Base-by-base conservation (phyloP, 1,284 basidiomycete genomes). In the Marasmius tenuissimus region DNA sequence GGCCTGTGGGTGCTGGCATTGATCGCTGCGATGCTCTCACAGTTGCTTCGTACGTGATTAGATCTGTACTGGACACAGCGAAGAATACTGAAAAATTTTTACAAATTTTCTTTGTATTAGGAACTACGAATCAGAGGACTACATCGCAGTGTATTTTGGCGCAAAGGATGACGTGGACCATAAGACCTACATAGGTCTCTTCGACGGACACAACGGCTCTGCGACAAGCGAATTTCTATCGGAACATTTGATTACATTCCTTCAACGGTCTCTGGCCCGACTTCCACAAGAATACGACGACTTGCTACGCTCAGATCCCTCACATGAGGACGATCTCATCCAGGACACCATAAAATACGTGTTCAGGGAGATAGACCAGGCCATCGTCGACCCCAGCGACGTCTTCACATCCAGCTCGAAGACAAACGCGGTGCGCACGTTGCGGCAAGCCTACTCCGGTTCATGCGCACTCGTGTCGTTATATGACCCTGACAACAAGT, bases 401-500 rank as follows among this genome's bases (percentile, higher is more conserved):
- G 64, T 62, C 59, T 55, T 65, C n/a, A 53, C 63, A 22, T 62
- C 58, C 3, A 33, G 37, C n/a, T 64, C 63, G 27, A 64, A 59
- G 45, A 59, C 51, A 12, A 64, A 64, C 54, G 63, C 63, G 16
- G 47, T 61, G 12, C 63, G 60, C 34, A 57, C 60, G 5, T 54
- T 61, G 9, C 63, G 60, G 11, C 33, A 61, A n/a, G 63, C 60
- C n/a, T 47, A 64, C 22, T 59, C 63, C 39, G 76, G 75, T 10
- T 75, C 76, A 0, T 76, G 75, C 59, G 80, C 79, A 0, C 67
- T 83, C 4, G 68, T 84, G 16, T 73, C 77, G 0, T 73, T 85
- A 61, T 85, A 81, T 65, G 81, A 86, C 62, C 73, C 70, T 6
- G 71, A 77, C 52, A 74, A 76, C 11, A 71, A 76, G 2, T 64